Base-by-base conservation (phyloP, 2,329 filamentous ascomycete genomes). In the Penicillium sp. region DNA sequence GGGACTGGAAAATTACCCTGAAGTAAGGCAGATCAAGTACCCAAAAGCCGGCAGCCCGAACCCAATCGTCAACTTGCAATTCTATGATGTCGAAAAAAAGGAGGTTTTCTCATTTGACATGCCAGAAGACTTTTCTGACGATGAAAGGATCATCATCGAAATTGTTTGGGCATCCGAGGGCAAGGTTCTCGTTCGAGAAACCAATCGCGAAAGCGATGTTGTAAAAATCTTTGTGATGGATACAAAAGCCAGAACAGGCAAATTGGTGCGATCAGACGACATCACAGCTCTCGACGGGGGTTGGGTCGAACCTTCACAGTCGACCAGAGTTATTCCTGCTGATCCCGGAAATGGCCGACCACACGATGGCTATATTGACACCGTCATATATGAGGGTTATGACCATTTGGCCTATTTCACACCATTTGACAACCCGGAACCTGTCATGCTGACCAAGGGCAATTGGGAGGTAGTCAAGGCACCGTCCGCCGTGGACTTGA, bases 21-120 rank as follows among this genome's bases (percentile, higher is more conserved):
- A 97, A 67, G 86, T 93, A 34, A 84, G 88, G 59, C 79, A 91
- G 64, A 95, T 99, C 82, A 99, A 99, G 74, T 99, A 99, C 67
- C 95, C 94, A 44, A 97, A 97, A 73, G 89, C 94, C 18, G 95
- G 94, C 3, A 87, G 92, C 2, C 91, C 93, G 43, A 99, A 99
- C 71, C 94, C 94, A 0, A 84, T 90, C 13, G 93, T 99, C 4
- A 86, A 91, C 57, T 76, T 99, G 30, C 82, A 90, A 51, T 96
- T 97, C 73, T 97, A 93, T 72, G 92, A 97, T 62, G 79, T 97
- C 18, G 80, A 79, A 9, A 88, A 87, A 65, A 82, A 82, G 1
- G 86, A 96, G 55, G 82, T 88, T 8, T 97, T 97, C 68, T 83
- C 85, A 16, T 89, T 97, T 27, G 80, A 88, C 8, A 87, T 93